Evolutionary conservation across 805 yeast species (phyloP).

Genomic region (Suhomyces xylopsoci): DNA sequence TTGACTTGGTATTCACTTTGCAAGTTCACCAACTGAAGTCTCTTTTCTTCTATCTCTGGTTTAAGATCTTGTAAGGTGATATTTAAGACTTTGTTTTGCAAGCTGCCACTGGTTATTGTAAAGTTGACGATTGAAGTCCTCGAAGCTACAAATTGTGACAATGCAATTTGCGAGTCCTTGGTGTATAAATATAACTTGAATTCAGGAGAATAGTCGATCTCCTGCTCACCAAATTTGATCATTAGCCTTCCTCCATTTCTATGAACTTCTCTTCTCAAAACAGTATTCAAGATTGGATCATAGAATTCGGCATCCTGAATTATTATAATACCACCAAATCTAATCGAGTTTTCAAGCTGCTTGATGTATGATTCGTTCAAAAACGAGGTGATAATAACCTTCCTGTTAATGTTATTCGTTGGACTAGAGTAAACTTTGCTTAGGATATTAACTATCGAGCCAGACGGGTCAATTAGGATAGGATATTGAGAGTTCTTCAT

Average conservation of each 20-base stretch:
- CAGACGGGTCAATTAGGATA: slow-evolving; percentile 67
- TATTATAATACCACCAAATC: slow-evolving; percentile 77
- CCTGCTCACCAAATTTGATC: slow-evolving; percentile 57
- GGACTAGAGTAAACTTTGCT: slow-evolving; percentile 18
- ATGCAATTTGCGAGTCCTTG: slow-evolving; percentile 45
- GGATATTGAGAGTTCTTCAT: slow-evolving; percentile 45
- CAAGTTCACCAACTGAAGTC: slow-evolving; percentile 50
- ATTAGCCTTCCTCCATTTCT: slow-evolving; percentile 68
- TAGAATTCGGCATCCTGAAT: slow-evolving; percentile 77
- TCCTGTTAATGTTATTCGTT: slow-evolving; percentile 13
- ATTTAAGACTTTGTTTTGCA: slow-evolving; percentile 62
- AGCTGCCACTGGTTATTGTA: slow-evolving; percentile 63
- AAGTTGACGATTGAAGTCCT: slow-evolving; percentile 67
- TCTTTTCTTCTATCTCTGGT: slow-evolving; percentile 65
- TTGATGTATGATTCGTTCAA: slow-evolving; percentile 62
- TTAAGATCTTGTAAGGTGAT: slow-evolving; percentile 49
- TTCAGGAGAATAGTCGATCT: slow-evolving; percentile 62
- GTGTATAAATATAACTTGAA: slow-evolving; percentile 64
- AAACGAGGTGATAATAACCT: slow-evolving; percentile 62
- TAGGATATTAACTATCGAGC: slow-evolving; percentile 39
- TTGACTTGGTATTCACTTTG: slow-evolving; percentile 59
- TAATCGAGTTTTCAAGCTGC: slow-evolving; percentile 71
- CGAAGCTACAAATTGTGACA: slow-evolving; percentile 58
- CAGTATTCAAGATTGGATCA: slow-evolving; percentile 68
- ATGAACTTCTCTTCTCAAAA: slow-evolving; percentile 59